Base-by-base conservation (phyloP, 768 basidiomycete species). In the Coprinellus micaceus region DNA sequence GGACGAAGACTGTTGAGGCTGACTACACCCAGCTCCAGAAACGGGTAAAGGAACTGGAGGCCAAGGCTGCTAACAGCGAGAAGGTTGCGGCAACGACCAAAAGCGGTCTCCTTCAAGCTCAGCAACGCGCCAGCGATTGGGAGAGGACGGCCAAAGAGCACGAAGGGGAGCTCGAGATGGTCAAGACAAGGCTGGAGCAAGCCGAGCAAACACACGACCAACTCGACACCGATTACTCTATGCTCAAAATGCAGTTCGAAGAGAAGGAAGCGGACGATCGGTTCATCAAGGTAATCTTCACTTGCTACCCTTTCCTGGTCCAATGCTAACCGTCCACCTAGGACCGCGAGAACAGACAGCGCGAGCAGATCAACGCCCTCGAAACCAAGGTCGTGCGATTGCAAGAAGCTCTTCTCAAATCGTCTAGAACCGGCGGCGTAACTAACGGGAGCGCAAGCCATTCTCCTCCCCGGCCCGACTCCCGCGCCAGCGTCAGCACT, bases 121-220 rank as follows among this genome's bases (percentile, higher is more conserved):
- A 92, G 58, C 88, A 91, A 66, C 88, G 88, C 24, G 81, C 88
- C 2, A 72, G 81, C 2, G 91, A 94, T 63, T 92, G 88, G 89
- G 91, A 94, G 70, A 81, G 81, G 59, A 85, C 85, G 22, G 83
- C 88, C 19, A 85, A 84, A 63, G 87, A 89, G 59, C 78, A 79
- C 41, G 88, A 91, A 68, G 72, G 74, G 21, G 80, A 86, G 54
- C 69, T 91, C 19, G 85, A 88, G 64, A 64, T 77, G 61, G 77
- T 77, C 26, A 78, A 76, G 58, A 83, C 82, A 29, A 80, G 80
- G 63, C 67, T 90, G 15, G 88, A 92, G 33, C 81, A 88, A 52
- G 73, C 78, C 9, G 89, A 91, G 60, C 83, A 86, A 64, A 75
- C 74, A 0, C 82, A 82, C 19, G 66, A 72, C 11, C 88, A 89